A percentile compares a stretch with the other conserved stretches of the same genome.
Conservation (phyloP, 139 green algal genomes). For the Tetratostichococcus sp. region DNA sequence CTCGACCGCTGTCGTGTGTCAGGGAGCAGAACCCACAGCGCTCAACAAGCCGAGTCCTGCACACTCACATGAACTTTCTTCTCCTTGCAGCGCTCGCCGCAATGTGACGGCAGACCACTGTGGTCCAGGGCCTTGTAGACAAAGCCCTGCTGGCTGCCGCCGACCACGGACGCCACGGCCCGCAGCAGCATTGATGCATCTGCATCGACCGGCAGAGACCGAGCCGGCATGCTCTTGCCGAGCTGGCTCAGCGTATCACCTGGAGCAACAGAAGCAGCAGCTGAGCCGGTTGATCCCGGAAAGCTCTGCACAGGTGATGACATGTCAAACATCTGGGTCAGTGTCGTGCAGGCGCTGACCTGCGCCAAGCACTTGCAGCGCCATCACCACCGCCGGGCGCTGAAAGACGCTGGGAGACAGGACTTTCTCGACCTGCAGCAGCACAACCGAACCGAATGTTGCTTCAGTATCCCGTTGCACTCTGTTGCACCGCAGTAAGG, state of each 20-base stretch:
- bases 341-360: background rate
- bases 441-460: background rate
- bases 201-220: background rate
- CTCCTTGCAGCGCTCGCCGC: background rate
- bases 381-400: background rate
- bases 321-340: too few species aligned
- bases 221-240: background rate
- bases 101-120: background rate
- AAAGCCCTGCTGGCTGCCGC: background rate
- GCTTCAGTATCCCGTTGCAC: background rate
- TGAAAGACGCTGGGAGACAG: background rate
- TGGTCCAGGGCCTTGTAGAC: background rate
- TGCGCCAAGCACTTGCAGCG: background rate
- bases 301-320: background rate
- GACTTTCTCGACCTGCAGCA: background rate
- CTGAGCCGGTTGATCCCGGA: background rate
- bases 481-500: too few species aligned
- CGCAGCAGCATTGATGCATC: background rate
- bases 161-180: background rate
- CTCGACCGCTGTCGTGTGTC: background rate
- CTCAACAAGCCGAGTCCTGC: background rate
- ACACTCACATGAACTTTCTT: background rate
- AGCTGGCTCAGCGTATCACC: background rate
- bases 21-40: too few species aligned
- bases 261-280: background rate